Conservation (phyloP, 2,329 filamentous ascomycete species). For the Epichloe festucae region DNA sequence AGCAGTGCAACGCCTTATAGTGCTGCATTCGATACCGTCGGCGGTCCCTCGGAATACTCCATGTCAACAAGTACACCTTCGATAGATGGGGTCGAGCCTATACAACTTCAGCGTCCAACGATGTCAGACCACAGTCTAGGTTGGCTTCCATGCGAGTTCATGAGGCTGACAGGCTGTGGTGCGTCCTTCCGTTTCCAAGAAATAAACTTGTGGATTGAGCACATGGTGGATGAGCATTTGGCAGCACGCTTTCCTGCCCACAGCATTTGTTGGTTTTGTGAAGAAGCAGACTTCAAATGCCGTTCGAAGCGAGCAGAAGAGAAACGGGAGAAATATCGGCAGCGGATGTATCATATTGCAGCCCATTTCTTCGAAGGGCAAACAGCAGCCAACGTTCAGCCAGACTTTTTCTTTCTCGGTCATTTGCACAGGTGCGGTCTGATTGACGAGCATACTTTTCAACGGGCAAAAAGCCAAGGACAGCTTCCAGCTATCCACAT, state of each 20-base stretch:
- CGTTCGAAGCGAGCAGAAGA: background rate
- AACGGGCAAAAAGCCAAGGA: constrained; percentile 8
- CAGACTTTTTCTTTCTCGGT: constrained; percentile 28
- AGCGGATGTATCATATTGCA: constrained; percentile 37
- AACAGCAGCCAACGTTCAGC: constrained; percentile 15
- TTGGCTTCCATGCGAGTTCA: constrained; percentile 33
- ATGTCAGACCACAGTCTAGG: constrained; percentile 1
- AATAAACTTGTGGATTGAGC: constrained; percentile 30
- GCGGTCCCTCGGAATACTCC: constrained; percentile 10
- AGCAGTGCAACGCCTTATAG: constrained; percentile 7
- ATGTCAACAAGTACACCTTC: constrained; percentile 12
- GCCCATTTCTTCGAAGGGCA: constrained; percentile 25
- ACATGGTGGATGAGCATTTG: constrained; percentile 28
- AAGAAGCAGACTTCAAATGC: constrained; percentile 19
- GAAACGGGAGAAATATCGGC: constrained; percentile 16
- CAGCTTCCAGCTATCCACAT: constrained; percentile 18
- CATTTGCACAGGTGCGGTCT: constrained; percentile 20
- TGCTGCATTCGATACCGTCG: constrained; percentile 5
- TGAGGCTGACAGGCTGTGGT: constrained; percentile 21
- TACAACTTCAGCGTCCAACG: constrained; percentile 5
- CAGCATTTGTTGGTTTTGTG: constrained; percentile 39
- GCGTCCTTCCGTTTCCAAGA: constrained; percentile 25
- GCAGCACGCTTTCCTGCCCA: constrained; percentile 18
- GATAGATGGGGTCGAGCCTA: constrained; percentile 6
- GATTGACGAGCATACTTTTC: constrained; percentile 16